These are phyloP conservation scores for Rhizophagus clarus DNA, from an alignment of 192 early-diverging fungal genomes.

Conservation along the genomic window DNA sequence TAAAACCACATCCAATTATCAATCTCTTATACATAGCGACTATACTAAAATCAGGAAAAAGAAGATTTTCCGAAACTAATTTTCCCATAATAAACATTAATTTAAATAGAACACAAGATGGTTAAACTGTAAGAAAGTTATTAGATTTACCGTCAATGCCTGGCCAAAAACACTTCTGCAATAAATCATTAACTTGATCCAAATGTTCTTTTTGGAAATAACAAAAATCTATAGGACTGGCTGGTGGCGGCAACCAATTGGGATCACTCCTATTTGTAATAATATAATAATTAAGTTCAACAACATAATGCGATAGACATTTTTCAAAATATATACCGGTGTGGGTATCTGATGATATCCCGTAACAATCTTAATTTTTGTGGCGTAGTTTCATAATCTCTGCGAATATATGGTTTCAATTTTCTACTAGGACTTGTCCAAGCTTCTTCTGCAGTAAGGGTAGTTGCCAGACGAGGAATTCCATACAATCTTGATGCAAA, in stretches of 20 bases:
- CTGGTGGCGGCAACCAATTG: slow-evolving; percentile 9
- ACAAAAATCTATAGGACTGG: slow-evolving; percentile 73
- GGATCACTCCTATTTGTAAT: slow-evolving; percentile 25
- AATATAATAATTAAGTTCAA: neutral
- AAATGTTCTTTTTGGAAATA: slow-evolving; percentile 74
- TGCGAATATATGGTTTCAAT: slow-evolving; percentile 82
- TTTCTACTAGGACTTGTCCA: slow-evolving; percentile 68
- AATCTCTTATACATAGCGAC: slow-evolving; percentile 79
- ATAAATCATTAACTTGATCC: slow-evolving; percentile 71
- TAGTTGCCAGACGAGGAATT: slow-evolving; percentile 50
- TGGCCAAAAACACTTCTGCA: slow-evolving; percentile 83
- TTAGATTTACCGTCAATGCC: slow-evolving; percentile 72
- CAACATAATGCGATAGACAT: neutral
- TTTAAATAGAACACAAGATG: neutral
- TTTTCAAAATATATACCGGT: slow-evolving; percentile 37
- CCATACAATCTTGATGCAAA: slow-evolving; percentile 79
- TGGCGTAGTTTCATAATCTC: slow-evolving; percentile 62
- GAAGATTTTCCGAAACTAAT: slow-evolving; percentile 79
- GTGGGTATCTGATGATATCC: slow-evolving; percentile 44
- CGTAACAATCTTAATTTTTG: slow-evolving; percentile 48
- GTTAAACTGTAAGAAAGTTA: neutral
- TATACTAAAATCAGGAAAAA: slow-evolving; percentile 82
- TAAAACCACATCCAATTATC: slow-evolving; percentile 89
- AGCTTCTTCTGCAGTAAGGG: slow-evolving; percentile 57
- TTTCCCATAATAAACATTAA: neutral